These are phyloP conservation scores for Effrenium voratum DNA, from an alignment of 73 alveolate species.

Conservation along the genomic window DNA sequence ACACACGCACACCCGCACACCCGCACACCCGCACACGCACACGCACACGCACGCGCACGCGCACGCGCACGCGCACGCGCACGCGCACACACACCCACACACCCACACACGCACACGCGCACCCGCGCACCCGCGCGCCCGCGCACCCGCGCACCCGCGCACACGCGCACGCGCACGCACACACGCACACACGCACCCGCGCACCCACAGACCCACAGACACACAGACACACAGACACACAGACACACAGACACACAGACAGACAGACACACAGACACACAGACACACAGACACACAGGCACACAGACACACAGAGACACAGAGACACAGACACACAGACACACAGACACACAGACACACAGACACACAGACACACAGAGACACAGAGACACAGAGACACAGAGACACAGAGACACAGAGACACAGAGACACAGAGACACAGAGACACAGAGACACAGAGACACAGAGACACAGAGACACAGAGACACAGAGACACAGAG, in stretches of 20 bases:
- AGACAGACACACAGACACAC: neutral
- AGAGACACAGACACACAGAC: neutral
- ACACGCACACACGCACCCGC: neutral
- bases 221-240: slow-evolving; percentile 3
- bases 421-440: neutral
- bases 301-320: neutral
- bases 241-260: neutral
- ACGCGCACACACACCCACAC: neutral
- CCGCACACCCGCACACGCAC: neutral
- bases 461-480: neutral
- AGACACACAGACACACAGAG: neutral
- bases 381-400: neutral
- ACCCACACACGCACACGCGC: neutral
- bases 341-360: slow-evolving; percentile 12
- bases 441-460: neutral
- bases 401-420: neutral
- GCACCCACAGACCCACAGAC: neutral
- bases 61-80: neutral
- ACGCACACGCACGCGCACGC: neutral
- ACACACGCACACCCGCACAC: too few species aligned
- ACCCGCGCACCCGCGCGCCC: neutral
- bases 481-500: neutral
- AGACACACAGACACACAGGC: neutral
- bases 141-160: neutral
- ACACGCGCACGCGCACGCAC: neutral